A percentile compares a stretch with the other conserved stretches of the same genome.
Conservation (phyloP, 2,329 filamentous ascomycete species). For the Teratosphaeria viscida region DNA sequence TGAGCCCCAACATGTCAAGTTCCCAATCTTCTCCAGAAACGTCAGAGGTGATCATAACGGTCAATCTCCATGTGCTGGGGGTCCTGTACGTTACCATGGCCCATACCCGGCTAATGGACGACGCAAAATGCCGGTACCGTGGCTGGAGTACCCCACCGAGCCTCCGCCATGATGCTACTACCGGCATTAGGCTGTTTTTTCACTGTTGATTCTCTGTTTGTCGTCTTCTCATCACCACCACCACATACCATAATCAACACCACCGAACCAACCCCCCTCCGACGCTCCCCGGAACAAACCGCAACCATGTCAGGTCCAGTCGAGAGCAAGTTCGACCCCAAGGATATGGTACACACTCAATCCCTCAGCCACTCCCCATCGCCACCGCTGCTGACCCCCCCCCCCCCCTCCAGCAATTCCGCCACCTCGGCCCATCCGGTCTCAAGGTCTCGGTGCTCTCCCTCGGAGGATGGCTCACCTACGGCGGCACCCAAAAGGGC, state of each 20-base stretch:
- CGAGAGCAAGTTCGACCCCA: conserved; percentile 39
- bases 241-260: neutral
- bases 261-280: neutral
- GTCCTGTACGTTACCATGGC: no score
- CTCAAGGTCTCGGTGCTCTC: conserved; percentile 42
- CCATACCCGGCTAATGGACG: no score
- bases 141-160: neutral
- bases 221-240: neutral
- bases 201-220: neutral
- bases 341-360: conserved; percentile 31
- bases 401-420: conserved; percentile 14
- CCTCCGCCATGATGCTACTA: neutral
- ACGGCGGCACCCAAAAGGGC: conserved; percentile 41
- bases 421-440: conserved; percentile 37
- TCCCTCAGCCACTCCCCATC: neutral
- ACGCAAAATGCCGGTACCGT: neutral
- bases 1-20: no score
- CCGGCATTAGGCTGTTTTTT: neutral
- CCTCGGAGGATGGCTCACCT: conserved; percentile 38
- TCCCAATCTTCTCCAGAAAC: no score
- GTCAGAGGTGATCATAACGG: no score
- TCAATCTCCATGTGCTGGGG: no score
- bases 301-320: conserved; percentile 20
- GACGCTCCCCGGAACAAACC: neutral
- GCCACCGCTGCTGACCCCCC: neutral